Conservation (phyloP, 805 yeast genomes). For the Yamadazyma kitorensis region DNA sequence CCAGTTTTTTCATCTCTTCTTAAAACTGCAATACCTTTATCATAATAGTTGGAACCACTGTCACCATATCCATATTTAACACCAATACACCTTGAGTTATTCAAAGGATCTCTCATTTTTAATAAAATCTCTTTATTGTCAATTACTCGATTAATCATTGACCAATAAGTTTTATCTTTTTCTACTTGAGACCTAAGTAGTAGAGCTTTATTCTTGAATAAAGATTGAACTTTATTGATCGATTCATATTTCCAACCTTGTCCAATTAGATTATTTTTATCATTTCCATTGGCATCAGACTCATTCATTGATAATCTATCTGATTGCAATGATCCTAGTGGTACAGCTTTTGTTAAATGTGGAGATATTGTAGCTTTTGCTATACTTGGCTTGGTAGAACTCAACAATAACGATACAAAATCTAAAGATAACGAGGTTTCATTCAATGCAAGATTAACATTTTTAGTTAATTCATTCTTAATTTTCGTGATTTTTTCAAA, state of each 20-base stretch:
- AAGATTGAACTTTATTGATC: conserved; percentile 50
- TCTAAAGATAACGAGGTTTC: conserved; percentile 88
- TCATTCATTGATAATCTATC: conserved; percentile 32
- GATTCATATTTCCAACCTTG: conserved; percentile 86
- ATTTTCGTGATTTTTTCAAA: conserved; percentile 45
- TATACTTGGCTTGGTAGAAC: conserved; percentile 79
- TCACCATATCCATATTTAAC: conserved; percentile 91
- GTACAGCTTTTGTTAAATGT: conserved; percentile 67
- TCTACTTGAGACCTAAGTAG: conserved; percentile 52
- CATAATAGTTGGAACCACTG: conserved; percentile 76
- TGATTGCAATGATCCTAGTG: conserved; percentile 68
- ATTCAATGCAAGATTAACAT: conserved; percentile 68
- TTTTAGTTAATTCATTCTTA: conserved; percentile 51
- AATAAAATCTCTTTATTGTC: conserved; percentile 59
- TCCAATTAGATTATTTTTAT: conserved; percentile 42
- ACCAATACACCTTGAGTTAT: conserved; percentile 56
- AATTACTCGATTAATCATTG: conserved; percentile 42
- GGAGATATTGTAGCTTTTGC: conserved; percentile 89
- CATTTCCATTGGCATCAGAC: conserved; percentile 21
- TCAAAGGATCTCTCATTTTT: conserved; percentile 55
- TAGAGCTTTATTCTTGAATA: conserved; percentile 49
- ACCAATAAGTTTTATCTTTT: conserved; percentile 71
- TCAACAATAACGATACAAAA: conserved; percentile 77
- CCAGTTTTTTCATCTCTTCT: conserved; percentile 43
- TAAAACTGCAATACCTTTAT: conserved; percentile 73